A percentile compares a stretch with the other conserved stretches of the same genome.
These are phyloP conservation scores for Chloranthus sessilifolius DNA, from an alignment of 164 flowering plant species.

Conservation along the genomic window DNA sequence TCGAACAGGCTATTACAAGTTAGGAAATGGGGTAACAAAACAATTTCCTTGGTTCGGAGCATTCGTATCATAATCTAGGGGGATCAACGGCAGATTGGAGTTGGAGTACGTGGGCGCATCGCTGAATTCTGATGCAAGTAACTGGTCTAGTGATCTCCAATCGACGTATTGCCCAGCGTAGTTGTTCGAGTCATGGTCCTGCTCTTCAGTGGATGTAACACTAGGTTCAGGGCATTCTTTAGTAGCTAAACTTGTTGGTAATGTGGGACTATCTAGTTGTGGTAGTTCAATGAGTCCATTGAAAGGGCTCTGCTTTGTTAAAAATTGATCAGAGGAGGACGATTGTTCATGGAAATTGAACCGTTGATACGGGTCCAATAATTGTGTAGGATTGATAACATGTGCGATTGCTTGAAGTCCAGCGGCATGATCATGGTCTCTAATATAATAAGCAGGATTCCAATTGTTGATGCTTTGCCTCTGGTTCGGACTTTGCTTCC, in stretches of 20 bases:
- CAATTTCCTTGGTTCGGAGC: constrained; percentile 15
- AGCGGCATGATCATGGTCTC: constrained; percentile 8
- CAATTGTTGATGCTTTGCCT: constrained; percentile 48
- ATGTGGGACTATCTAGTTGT: constrained; percentile 45
- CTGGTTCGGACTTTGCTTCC: constrained; percentile 61
- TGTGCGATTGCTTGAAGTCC: constrained; percentile 18
- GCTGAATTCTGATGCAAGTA: constrained; percentile 31
- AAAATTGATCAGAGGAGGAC: constrained; percentile 14
- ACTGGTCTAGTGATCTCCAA: constrained; percentile 47
- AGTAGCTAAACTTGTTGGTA: constrained; percentile 36
- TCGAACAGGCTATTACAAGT: constrained; percentile 15
- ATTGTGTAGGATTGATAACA: constrained; percentile 11
- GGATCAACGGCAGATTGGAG: constrained; percentile 11
- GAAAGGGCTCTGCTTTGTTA: constrained; percentile 14
- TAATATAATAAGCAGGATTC: constrained; percentile 29
- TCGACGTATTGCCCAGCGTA: constrained; percentile 25
- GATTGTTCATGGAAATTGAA: constrained; percentile 14
- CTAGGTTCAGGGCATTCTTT: constrained; percentile 19
- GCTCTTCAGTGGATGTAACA: not conserved
- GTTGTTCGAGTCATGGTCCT: constrained; percentile 22
- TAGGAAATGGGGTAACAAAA: constrained; percentile 13
- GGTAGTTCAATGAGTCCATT: constrained; percentile 48
- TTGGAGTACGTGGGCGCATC: constrained; percentile 11
- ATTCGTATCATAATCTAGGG: constrained; percentile 9
- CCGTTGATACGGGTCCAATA: constrained; percentile 16